phyloP scores from a whole-genome alignment of 1,284 basidiomycete genomes.

The Nidula niveotomentosa region DNA sequence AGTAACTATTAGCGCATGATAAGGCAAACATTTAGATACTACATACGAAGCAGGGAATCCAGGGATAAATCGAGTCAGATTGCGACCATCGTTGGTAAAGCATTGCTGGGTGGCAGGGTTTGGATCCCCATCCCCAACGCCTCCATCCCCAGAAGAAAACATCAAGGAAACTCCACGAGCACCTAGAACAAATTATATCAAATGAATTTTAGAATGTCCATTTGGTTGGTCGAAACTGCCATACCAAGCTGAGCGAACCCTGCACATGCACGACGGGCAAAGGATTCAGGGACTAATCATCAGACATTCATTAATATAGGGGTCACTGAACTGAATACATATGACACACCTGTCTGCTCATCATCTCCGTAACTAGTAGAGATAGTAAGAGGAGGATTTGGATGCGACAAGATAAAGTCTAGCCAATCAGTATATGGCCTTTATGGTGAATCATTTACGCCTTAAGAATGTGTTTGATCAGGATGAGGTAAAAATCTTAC shows the following conservation, averaged over 20 bases:
- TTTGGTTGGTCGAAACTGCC: not conserved
- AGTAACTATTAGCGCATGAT: not conserved
- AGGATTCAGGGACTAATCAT: constrained; percentile 53
- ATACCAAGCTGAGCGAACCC: constrained; percentile 64
- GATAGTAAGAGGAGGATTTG: constrained; percentile 51
- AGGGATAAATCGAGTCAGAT: constrained; percentile 56
- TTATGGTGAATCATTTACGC: not conserved
- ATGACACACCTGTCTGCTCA: constrained; percentile 56
- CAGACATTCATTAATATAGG: not conserved
- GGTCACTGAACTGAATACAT: not conserved
- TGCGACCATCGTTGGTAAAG: constrained; percentile 57
- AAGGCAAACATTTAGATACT: not conserved
- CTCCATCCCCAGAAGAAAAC: constrained; percentile 70
- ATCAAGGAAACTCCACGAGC: constrained; percentile 64
- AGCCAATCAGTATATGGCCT: constrained; percentile 49
- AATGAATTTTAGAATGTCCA: not conserved
- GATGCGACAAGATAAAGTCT: constrained; percentile 44
- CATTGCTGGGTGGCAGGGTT: constrained; percentile 52
- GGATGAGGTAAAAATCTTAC: constrained; percentile 6
- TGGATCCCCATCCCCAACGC: constrained; percentile 62
- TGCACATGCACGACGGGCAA: constrained; percentile 62
- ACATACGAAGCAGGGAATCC: constrained; percentile 54
- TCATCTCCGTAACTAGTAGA: constrained; percentile 70
- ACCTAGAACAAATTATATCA: constrained; percentile 26
- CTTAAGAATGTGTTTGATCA: not conserved